These are phyloP conservation scores for Aureobasidium mangrovei DNA, from an alignment of 2,329 filamentous ascomycete species.

Conservation along the genomic window DNA sequence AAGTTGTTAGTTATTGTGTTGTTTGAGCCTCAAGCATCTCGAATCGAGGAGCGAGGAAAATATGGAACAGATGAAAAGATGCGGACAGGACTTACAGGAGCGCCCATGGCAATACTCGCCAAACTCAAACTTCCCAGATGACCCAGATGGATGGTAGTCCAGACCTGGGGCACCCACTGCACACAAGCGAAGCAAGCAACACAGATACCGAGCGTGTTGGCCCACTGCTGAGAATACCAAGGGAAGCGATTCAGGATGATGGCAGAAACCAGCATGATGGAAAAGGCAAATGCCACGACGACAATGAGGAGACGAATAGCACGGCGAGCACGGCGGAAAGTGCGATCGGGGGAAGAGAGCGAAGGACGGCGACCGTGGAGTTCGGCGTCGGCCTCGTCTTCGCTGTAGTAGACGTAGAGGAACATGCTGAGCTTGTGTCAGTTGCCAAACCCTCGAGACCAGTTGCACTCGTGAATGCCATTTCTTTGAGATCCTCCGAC, in stretches of 20 bases:
- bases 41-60: not conserved
- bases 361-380: slow-evolving; percentile 20
- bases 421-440: slow-evolving; percentile 51
- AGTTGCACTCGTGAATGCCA: too few species aligned
- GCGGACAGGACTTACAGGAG: slow-evolving; percentile 56
- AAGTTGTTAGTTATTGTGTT: slow-evolving; percentile 14
- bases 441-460: too few species aligned
- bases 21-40: slow-evolving; percentile 1
- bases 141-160: slow-evolving; percentile 75
- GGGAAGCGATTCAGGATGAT: slow-evolving; percentile 57
- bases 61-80: not conserved
- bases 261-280: slow-evolving; percentile 54
- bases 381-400: slow-evolving; percentile 24
- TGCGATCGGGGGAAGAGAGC: slow-evolving; percentile 22
- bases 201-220: slow-evolving; percentile 70
- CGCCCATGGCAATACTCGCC: slow-evolving; percentile 95
- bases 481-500: too few species aligned
- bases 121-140: slow-evolving; percentile 85
- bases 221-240: slow-evolving; percentile 60
- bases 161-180: slow-evolving; percentile 88
- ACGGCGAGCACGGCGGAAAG: slow-evolving; percentile 22
- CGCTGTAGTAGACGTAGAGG: slow-evolving; percentile 57
- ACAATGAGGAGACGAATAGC: slow-evolving; percentile 47
- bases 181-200: slow-evolving; percentile 67
- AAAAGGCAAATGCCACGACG: slow-evolving; percentile 62